Conservation (phyloP, 805 yeast genomes). For the Starmerella potacharoeniae region DNA sequence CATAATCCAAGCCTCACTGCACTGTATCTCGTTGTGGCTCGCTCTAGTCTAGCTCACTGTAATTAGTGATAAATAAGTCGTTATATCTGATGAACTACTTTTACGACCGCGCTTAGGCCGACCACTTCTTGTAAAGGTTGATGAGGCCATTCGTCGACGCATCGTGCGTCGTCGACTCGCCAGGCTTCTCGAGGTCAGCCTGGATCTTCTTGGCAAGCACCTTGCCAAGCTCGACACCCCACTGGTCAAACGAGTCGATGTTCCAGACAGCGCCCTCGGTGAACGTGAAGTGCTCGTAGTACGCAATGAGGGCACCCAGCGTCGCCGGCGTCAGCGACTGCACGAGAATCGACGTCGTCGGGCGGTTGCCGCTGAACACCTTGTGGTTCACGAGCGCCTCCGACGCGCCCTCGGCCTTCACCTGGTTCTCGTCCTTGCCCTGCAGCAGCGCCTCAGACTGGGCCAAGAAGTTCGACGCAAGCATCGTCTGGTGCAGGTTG, state of each 20-base stretch:
- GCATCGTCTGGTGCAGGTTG: conserved; percentile 92
- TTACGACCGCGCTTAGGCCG: conserved; percentile 8
- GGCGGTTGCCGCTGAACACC: conserved; percentile 95
- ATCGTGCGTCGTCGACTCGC: conserved; percentile 60
- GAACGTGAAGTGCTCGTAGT: conserved; percentile 94
- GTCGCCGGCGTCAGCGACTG: conserved; percentile 95
- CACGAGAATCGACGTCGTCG: conserved; percentile 92
- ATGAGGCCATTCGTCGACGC: conserved; percentile 84
- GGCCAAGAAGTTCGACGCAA: conserved; percentile 98
- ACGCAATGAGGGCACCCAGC: conserved; percentile 90
- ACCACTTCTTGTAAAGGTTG: conserved; percentile 90
- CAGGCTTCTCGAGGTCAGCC: conserved; percentile 61
- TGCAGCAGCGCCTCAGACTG: conserved; percentile 96
- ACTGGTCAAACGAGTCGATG: conserved; percentile 98
- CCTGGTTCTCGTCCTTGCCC: conserved; percentile 72
- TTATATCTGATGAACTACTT: background rate
- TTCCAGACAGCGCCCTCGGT: conserved; percentile 99
- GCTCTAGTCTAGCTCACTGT: no score
- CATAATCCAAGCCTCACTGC: no score
- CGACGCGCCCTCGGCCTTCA: conserved; percentile 78
- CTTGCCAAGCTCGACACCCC: conserved; percentile 99
- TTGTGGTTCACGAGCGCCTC: conserved; percentile 88
- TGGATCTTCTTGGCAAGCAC: conserved; percentile 93
- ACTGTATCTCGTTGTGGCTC: no score
- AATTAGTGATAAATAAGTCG: background rate